Base-by-base conservation (phyloP, 2,329 filamentous ascomycete species). In the Exophiala lecanii-corni region DNA sequence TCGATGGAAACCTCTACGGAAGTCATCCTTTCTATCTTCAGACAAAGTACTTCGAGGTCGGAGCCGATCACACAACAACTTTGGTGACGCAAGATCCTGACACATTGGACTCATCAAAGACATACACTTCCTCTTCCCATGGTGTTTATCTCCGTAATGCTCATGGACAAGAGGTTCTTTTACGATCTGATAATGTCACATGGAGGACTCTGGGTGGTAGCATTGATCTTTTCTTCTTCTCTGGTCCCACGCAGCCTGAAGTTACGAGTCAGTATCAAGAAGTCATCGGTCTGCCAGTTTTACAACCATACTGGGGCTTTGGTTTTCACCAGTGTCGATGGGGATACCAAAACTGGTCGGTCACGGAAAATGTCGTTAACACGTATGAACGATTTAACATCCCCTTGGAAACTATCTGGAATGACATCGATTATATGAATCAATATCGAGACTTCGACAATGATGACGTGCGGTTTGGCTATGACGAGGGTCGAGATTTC, bases 321-420 rank as follows among this genome's bases (percentile, higher is more conserved):
- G 88, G 88, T 1, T 91, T 76, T 59, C 87, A 94, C 53, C 86
- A 94, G 60, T 91, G 86, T 55, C 75, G 85, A 46, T 92, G 86
- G 81, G 87, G 86, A 1, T 92, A 92, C 60, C 68, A 74, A 28
- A 87, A 86, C 55, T 88, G 83, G 79, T 75, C 46, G 5, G 50
- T 51, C 15, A 50, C 87, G 2, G 74, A 82, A 50, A 75, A 75
- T 51, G 70, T 78, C 9, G 68, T 77, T 21, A 64, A 73, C 36
- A 71, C 69, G 39, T 77, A 74, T 59, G 69, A 66, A 44, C 67
- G 65, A 15, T 78, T 77, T 44, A 64, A 70, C 20, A 80, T 81
- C 41, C 78, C 77, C 0, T 62, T 81, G 2, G 74, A 78, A 54
- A 72, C 63, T 25, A 64, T 72, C 35, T 72, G 69, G 68, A 56